Conservation (phyloP, 2,329 filamentous ascomycete genomes). For the Fusarium hainanense region DNA sequence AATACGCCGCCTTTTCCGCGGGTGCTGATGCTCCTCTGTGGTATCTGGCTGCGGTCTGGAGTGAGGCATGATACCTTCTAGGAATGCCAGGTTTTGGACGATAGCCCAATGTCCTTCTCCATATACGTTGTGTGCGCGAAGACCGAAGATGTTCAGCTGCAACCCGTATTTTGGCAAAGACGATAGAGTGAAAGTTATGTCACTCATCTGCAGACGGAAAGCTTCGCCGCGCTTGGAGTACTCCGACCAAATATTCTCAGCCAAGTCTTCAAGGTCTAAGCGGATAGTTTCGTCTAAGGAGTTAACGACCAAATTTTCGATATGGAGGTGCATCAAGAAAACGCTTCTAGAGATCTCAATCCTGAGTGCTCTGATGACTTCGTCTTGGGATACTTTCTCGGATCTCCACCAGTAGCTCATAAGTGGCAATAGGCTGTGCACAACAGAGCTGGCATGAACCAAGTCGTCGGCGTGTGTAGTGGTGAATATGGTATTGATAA, state of each 20-base stretch:
- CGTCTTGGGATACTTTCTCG: conserved; percentile 71
- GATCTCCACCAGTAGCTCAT: conserved; percentile 82
- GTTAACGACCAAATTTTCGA: conserved; percentile 66
- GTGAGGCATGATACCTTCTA: conserved; percentile 61
- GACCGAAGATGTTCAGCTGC: conserved; percentile 61
- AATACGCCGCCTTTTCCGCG: conserved; percentile 64
- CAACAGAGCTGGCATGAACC: conserved; percentile 67
- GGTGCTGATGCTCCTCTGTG: conserved; percentile 56
- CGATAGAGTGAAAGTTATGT: conserved; percentile 70
- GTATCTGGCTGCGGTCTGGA: conserved; percentile 40
- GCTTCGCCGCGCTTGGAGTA: conserved; percentile 78
- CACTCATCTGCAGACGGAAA: conserved; percentile 80
- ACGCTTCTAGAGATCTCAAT: conserved; percentile 83
- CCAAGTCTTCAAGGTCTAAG: conserved; percentile 70
- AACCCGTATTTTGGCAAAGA: conserved; percentile 58
- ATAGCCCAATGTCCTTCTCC: conserved; percentile 71
- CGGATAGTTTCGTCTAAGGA: conserved; percentile 54
- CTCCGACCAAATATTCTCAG: conserved; percentile 79
- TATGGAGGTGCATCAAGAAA: conserved; percentile 71
- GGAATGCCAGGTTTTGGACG: conserved; percentile 66
- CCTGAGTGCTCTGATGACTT: conserved; percentile 71
- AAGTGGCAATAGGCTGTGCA: conserved; percentile 73
- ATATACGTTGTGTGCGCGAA: conserved; percentile 64
- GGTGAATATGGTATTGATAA: conserved; percentile 77
- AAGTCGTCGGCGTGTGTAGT: conserved; percentile 76